These are phyloP conservation scores for Leucocoprinus sp. DNA, from an alignment of 768 basidiomycete species.

Conservation along the genomic window DNA sequence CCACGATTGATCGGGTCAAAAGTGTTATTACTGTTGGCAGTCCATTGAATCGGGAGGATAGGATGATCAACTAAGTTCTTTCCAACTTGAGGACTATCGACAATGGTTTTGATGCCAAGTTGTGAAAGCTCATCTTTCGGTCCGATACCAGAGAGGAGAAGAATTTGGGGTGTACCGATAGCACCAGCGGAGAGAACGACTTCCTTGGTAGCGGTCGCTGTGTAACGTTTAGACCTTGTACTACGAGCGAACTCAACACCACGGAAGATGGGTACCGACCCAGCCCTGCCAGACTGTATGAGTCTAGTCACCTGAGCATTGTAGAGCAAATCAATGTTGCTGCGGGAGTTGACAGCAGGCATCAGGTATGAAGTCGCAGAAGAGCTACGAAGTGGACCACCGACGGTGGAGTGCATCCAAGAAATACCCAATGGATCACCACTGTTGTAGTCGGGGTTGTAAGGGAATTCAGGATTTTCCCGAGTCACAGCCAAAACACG, in stretches of 20 bases:
- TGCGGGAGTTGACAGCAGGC: slow-evolving; percentile 17
- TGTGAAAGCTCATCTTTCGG: slow-evolving; percentile 23
- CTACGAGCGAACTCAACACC: slow-evolving; percentile 15
- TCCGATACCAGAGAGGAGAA: slow-evolving; percentile 39
- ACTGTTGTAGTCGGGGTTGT: slow-evolving; percentile 26
- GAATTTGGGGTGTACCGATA: slow-evolving; percentile 15
- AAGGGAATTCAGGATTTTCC: slow-evolving; percentile 27
- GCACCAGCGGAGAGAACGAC: slow-evolving; percentile 16
- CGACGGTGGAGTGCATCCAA: slow-evolving; percentile 27
- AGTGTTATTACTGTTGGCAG: slow-evolving; percentile 18
- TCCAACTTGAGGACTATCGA: slow-evolving; percentile 36
- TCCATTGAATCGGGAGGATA: slow-evolving; percentile 19
- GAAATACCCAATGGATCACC: slow-evolving; percentile 27
- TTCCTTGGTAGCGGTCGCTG: slow-evolving; percentile 13
- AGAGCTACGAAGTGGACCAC: slow-evolving; percentile 25
- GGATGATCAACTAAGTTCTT: slow-evolving; percentile 39
- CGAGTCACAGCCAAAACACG: slow-evolving; percentile 29
- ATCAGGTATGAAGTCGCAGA: slow-evolving; percentile 29
- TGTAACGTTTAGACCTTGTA: slow-evolving; percentile 6
- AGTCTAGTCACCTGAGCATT: slow-evolving; percentile 22
- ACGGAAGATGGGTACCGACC: slow-evolving; percentile 11
- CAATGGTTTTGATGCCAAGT: slow-evolving; percentile 29
- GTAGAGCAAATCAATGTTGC: slow-evolving; percentile 27
- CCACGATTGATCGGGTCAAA: slow-evolving; percentile 20
- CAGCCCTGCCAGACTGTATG: slow-evolving; percentile 11